Percentiles rank a stretch among this genome's conserved stretches.
These are phyloP conservation scores for Alternaria postmessia DNA, from an alignment of 2,329 filamentous ascomycete species.

Conservation along the genomic window DNA sequence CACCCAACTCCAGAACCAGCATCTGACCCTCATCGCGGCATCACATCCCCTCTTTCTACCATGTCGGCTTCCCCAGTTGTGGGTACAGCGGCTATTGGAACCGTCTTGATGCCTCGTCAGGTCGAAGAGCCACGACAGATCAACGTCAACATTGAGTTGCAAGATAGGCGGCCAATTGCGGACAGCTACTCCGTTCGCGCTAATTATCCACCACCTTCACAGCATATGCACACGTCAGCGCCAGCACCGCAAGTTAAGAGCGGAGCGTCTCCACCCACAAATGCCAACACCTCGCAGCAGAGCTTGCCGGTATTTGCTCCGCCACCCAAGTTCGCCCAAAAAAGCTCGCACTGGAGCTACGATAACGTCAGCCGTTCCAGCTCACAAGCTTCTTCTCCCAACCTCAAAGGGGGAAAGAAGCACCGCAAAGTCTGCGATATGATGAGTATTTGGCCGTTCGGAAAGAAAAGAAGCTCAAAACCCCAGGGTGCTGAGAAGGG, in stretches of 20 bases:
- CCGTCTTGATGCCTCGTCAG: conserved; percentile 45
- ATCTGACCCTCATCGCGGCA: conserved; percentile 17
- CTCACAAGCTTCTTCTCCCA: conserved; percentile 30
- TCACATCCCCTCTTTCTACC: conserved; percentile 38
- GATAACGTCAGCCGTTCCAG: conserved; percentile 37
- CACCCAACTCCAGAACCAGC: conserved; percentile 21
- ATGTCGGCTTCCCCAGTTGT: conserved; percentile 46
- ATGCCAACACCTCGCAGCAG: conserved; percentile 25
- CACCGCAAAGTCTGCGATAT: conserved; percentile 43
- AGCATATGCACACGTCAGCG: conserved; percentile 28
- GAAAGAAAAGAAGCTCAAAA: conserved; percentile 26
- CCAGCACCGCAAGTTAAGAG: conserved; percentile 25
- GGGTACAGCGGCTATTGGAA: conserved; percentile 42
- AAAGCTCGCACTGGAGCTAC: conserved; percentile 37
- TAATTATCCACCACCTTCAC: conserved; percentile 26
- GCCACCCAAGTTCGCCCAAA: conserved; percentile 39
- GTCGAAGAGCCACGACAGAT: conserved; percentile 36
- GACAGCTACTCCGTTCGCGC: conserved; percentile 22
- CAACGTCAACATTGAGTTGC: conserved; percentile 45
- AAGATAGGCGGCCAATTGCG: conserved; percentile 33
- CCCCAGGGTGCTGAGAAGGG: conserved; percentile 33
- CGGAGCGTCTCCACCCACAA: conserved; percentile 15
- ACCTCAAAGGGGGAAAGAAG: conserved; percentile 38
- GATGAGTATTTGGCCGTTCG: conserved; percentile 33
- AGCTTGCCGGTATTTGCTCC: conserved; percentile 42